phyloP scores from a whole-genome alignment of 768 basidiomycete genomes.

The Lactarius psammicola region DNA sequence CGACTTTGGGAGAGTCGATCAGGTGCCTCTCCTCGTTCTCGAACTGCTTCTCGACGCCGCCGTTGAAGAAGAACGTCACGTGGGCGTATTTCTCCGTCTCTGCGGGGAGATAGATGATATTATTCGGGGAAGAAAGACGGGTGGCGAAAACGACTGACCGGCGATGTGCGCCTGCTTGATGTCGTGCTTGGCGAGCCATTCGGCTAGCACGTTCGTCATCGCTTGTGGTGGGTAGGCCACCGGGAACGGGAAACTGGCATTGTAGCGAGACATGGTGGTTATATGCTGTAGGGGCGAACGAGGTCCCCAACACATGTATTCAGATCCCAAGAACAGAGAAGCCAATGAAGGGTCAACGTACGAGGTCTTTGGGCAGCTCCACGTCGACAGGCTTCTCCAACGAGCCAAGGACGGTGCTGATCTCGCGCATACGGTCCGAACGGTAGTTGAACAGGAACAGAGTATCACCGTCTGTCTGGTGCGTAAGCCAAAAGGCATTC shows the following conservation, averaged over 20 bases:
- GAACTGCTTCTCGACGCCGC: constrained; percentile 92
- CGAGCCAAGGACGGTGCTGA: constrained; percentile 74
- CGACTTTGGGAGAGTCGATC: constrained; percentile 90
- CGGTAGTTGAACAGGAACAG: constrained; percentile 98
- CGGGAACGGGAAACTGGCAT: constrained; percentile 83
- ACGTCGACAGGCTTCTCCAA: constrained; percentile 85
- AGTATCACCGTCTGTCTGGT: constrained; percentile 68
- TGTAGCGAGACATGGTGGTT: constrained; percentile 93
- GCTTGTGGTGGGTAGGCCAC: constrained; percentile 91
- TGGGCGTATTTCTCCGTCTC: constrained; percentile 99
- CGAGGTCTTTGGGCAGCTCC: constrained; percentile 75
- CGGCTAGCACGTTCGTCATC: constrained; percentile 94
- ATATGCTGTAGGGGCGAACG: constrained; percentile 78
- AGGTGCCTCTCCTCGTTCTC: constrained; percentile 76
- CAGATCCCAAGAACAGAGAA: background rate
- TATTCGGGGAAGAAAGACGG: background rate
- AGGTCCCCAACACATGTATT: background rate
- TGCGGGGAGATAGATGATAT: constrained; percentile 26
- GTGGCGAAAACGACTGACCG: constrained; percentile 41
- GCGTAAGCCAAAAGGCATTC: background rate
- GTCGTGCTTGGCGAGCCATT: constrained; percentile 79
- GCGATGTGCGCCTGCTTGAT: constrained; percentile 88
- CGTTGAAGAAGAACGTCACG: constrained; percentile 98
- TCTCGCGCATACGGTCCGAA: constrained; percentile 94
- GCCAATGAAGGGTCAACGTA: constrained; percentile 38